Conservation (phyloP, 2,329 filamentous ascomycete genomes). For the Clonostachys sp. region DNA sequence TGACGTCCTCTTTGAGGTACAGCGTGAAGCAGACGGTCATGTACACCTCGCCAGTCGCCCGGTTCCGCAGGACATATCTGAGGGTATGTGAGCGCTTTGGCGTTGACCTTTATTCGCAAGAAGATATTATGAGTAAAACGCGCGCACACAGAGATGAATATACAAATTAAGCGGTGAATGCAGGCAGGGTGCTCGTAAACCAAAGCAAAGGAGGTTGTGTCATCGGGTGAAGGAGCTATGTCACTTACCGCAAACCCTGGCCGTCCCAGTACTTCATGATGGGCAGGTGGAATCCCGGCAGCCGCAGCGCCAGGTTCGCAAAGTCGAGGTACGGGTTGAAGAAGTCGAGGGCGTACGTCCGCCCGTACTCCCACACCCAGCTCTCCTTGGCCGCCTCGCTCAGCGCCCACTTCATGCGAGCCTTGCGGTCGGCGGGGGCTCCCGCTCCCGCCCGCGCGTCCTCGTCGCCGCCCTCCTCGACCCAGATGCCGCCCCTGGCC, state of each 20-base stretch:
- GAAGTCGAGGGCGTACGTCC: slow-evolving; percentile 60
- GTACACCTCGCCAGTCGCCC: slow-evolving; percentile 66
- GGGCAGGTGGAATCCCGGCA: slow-evolving; percentile 69
- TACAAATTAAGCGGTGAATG: neutral
- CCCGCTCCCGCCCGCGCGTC: slow-evolving; percentile 37
- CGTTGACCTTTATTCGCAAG: slow-evolving; percentile 13
- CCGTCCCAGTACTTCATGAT: slow-evolving; percentile 80
- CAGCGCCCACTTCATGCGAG: slow-evolving; percentile 56
- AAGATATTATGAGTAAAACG: slow-evolving; percentile 1
- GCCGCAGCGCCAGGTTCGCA: slow-evolving; percentile 60
- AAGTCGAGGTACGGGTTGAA: slow-evolving; percentile 94
- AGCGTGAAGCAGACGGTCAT: slow-evolving; percentile 80
- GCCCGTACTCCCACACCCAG: slow-evolving; percentile 51
- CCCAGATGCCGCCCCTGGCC: slow-evolving; percentile 45
- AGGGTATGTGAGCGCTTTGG: slow-evolving; percentile 71
- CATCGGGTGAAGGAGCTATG: neutral
- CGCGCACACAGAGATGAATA: slow-evolving; percentile 10
- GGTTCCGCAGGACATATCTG: slow-evolving; percentile 89
- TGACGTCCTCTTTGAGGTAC: slow-evolving; percentile 62
- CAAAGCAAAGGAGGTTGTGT: slow-evolving; percentile 1
- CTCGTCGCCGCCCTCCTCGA: slow-evolving; percentile 61
- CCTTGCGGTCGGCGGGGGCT: slow-evolving; percentile 47
- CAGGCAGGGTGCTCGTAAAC: neutral
- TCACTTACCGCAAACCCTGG: slow-evolving; percentile 65
- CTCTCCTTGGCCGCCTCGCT: slow-evolving; percentile 38